Percentiles rank a stretch among this genome's conserved stretches.
Conservation (phyloP, 768 basidiomycete genomes). For the Mycena crocata region DNA sequence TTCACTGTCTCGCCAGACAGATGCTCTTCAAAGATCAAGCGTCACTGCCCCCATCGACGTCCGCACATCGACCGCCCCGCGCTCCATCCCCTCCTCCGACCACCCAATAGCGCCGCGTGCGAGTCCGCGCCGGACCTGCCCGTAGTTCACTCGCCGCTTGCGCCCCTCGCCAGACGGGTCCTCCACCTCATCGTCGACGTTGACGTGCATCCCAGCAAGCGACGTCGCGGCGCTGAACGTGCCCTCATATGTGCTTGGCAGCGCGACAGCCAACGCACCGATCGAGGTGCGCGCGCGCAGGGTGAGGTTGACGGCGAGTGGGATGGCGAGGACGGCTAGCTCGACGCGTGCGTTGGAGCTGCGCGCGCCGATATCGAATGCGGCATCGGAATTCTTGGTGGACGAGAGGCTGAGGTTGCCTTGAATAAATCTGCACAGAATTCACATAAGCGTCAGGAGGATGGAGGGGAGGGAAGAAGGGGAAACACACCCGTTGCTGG, state of each 20-base stretch:
- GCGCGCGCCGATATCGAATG: constrained; percentile 19
- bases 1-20: too few relatives aligned
- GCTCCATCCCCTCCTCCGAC: constrained; percentile 16
- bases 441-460: not conserved
- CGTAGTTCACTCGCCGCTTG: not conserved
- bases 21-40: constrained; percentile 13
- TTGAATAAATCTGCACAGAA: constrained; percentile 1
- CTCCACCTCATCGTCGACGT: not conserved
- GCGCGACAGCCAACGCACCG: not conserved
- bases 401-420: constrained; percentile 19
- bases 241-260: constrained; percentile 25
- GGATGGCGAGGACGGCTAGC: constrained; percentile 11
- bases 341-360: constrained; percentile 12
- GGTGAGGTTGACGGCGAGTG: not conserved
- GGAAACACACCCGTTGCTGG: constrained; percentile 23
- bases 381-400: not conserved
- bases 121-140: not conserved
- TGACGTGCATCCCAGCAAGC: not conserved
- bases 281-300: constrained; percentile 18
- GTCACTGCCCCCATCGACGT: constrained; percentile 13
- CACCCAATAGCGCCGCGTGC: constrained; percentile 12
- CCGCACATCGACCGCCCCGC: constrained; percentile 11
- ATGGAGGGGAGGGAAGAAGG: not conserved
- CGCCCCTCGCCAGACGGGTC: constrained; percentile 25
- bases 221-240: constrained; percentile 6